phyloP scores from a whole-genome alignment of 1,139 yeast genomes.

The Saccharomyces hybrid region DNA sequence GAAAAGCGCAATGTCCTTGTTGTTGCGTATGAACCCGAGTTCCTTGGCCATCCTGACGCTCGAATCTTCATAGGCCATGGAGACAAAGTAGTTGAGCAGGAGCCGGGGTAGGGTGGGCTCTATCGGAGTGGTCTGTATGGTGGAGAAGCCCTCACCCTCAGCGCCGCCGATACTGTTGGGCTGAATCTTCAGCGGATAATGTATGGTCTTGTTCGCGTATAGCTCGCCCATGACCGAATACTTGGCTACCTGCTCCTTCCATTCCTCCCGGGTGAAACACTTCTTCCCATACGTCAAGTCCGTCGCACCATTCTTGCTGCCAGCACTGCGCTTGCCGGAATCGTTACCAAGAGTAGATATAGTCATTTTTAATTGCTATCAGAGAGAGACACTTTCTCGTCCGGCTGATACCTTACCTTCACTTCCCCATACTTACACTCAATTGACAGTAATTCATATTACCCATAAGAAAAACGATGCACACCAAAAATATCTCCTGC shows the following conservation, averaged over 20 bases:
- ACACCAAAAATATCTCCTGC: background rate
- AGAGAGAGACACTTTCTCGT: background rate
- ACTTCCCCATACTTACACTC: background rate
- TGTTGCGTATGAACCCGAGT: constrained; percentile 19
- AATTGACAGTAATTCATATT: background rate
- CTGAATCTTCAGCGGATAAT: background rate
- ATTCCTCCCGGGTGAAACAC: constrained; percentile 23
- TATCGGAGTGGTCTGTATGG: constrained; percentile 1
- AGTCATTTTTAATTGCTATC: background rate
- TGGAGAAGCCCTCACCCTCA: background rate
- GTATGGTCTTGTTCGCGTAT: constrained; percentile 3
- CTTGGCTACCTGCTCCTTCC: constrained; percentile 22
- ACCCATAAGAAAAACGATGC: background rate
- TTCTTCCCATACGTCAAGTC: constrained; percentile 15
- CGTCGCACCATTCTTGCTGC: background rate
- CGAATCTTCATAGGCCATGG: constrained; percentile 28
- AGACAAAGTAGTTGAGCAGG: constrained; percentile 28
- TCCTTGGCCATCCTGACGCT: constrained; percentile 30
- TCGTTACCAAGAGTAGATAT: background rate
- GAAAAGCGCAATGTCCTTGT: constrained; percentile 25
- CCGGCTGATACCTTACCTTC: background rate
- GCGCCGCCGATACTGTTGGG: background rate
- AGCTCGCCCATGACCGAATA: constrained; percentile 12
- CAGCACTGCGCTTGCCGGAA: background rate
- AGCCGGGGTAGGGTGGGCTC: constrained; percentile 25